A percentile compares a stretch with the other conserved stretches of the same genome.
Evolutionary conservation across 345 rosid species (phyloP).

Genomic region (Orychophragmus violaceus): DNA sequence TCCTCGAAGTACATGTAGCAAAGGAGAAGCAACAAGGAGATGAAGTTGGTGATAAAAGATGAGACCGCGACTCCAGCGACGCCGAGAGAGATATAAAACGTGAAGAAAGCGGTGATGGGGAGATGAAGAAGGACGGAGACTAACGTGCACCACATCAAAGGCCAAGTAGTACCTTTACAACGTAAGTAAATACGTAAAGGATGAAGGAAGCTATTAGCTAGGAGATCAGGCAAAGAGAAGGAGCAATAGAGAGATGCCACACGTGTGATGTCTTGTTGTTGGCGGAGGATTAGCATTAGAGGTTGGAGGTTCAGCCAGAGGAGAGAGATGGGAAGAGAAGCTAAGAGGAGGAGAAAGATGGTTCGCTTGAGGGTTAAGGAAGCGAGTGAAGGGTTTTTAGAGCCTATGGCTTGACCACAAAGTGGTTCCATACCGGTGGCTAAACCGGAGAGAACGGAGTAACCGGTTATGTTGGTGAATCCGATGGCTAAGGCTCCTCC

Average conservation of each 20-base stretch:
- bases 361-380: slow-evolving; percentile 53
- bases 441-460: slow-evolving; percentile 79
- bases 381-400: slow-evolving; percentile 49
- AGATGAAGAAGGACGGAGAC: slow-evolving; percentile 52
- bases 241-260: slow-evolving; percentile 65
- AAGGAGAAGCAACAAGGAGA: slow-evolving; percentile 49
- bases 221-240: slow-evolving; percentile 68
- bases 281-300: slow-evolving; percentile 60
- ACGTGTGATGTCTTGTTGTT: slow-evolving; percentile 52
- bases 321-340: slow-evolving; percentile 56
- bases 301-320: slow-evolving; percentile 70
- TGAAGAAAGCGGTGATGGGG: slow-evolving; percentile 48
- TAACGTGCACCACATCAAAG: slow-evolving; percentile 70
- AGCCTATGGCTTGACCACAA: slow-evolving; percentile 84
- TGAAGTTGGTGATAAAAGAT: slow-evolving; percentile 53
- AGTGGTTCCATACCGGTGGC: slow-evolving; percentile 94
- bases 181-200: slow-evolving; percentile 85
- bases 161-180: slow-evolving; percentile 81
- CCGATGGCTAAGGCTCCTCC: slow-evolving; percentile 91
- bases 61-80: slow-evolving; percentile 77
- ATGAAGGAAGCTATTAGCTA: slow-evolving; percentile 69
- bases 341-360: slow-evolving; percentile 50
- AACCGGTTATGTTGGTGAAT: slow-evolving; percentile 90
- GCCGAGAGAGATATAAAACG: slow-evolving; percentile 54
- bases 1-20: slow-evolving; percentile 36